Evolutionary conservation across 129 eudicot genomes (phyloP).

Genomic region (Saussurea involucrata): DNA sequence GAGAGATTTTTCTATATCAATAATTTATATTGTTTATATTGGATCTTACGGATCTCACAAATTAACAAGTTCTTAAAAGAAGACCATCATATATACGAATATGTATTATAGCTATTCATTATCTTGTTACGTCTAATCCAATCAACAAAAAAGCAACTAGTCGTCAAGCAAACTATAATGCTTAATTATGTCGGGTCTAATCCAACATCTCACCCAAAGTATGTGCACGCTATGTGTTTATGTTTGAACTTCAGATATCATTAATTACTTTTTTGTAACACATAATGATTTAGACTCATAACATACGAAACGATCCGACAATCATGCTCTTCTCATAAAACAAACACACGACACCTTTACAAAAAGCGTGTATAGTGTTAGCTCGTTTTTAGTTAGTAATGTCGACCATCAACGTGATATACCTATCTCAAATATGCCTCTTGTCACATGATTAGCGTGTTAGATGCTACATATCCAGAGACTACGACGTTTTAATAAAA

Average conservation of each 20-base stretch:
- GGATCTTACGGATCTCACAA: too few relatives aligned
- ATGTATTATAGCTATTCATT: neutral
- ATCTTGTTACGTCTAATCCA: neutral
- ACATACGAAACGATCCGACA: neutral
- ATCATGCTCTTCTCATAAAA: neutral
- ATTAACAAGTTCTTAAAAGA: too few relatives aligned
- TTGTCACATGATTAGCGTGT: slow-evolving; percentile 16
- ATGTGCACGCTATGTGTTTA: neutral
- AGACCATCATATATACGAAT: too few relatives aligned
- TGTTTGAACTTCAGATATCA: neutral
- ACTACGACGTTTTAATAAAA: neutral
- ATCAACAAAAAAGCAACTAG: neutral
- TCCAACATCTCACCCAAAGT: neutral
- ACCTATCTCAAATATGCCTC: slow-evolving; percentile 15
- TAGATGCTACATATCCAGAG: neutral
- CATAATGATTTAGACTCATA: neutral
- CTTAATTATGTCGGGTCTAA: neutral
- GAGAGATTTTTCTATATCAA: too few relatives aligned
- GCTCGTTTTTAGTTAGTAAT: slow-evolving; percentile 6
- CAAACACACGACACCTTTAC: neutral
- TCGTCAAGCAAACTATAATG: neutral
- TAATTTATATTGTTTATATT: too few relatives aligned
- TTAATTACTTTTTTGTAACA: neutral
- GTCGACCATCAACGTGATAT: slow-evolving; percentile 20
- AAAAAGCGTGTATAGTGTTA: slow-evolving; percentile 17